Base-by-base conservation (phyloP, 2,329 filamentous ascomycete species). In the Arthrobotrys sphaeroides region DNA sequence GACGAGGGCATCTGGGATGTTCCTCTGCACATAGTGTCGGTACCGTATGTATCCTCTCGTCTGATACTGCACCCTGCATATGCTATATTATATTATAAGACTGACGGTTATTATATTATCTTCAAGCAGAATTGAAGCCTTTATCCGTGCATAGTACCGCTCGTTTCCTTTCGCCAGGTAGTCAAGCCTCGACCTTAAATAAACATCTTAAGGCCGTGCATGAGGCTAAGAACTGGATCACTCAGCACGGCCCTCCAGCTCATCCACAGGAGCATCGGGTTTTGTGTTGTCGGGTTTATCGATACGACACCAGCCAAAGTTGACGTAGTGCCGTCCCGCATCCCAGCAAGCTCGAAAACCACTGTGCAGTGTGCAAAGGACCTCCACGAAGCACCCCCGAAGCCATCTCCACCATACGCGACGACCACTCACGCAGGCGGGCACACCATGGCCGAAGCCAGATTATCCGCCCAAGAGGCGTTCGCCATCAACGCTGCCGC, bases 401-500 rank as follows among this genome's bases (percentile, higher is more conserved):
- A 77, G 38, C 60, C 49, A 57, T 40, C 42, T 31, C 24, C 18
- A 36, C 40, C 24, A 45, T 26, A 70, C 33, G 59, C 53, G 57
- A 65, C 38, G 53, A 36, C 51, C 16, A 55, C 24, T 55, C 22
- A 36, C 20, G 40, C 57, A 64, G 65, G 76, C 72, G 67, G 51
- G 13, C 13, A 47, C 13, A 69, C 28, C 64, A 75, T 75, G 72
- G 55, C 72, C 45, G 78, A 79, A 59, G 74, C 78, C 40, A 77
- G 77, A 72, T 77, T 79, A 72, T 73, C 77, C 20, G 70, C 78
- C 68, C 77, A 79, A 69, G 78, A 79, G 78, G 78, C 79, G 28
- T 80, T 80, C 70, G 78, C 77, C 28, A 80, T 80, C 60, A 80
- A 80, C 62, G 79, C 77, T 31, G 78, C 79, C 57, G 79, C 79